phyloP scores from a whole-genome alignment of 2,329 filamentous ascomycete species.

The Fusarium zealandicum region DNA sequence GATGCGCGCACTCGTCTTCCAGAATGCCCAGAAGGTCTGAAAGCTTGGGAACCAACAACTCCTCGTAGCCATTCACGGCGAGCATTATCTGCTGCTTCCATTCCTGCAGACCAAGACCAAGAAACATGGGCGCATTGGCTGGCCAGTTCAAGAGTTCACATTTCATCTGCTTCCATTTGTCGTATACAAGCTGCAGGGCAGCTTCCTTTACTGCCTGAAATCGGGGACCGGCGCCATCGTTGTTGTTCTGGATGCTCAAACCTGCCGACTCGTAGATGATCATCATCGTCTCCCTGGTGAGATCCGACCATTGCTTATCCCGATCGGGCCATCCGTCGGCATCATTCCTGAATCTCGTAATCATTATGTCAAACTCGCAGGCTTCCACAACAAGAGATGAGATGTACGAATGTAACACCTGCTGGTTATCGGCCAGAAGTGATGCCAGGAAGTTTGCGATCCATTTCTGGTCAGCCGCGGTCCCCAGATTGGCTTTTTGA shows the following conservation, averaged over 20 bases:
- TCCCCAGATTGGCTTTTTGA: background rate
- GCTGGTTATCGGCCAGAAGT: background rate
- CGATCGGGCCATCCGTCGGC: background rate
- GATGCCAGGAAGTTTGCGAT: constrained; percentile 1
- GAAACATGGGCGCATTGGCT: constrained; percentile 8
- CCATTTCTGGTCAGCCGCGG: background rate
- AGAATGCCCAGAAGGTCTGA: constrained; percentile 22
- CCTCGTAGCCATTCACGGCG: constrained; percentile 1
- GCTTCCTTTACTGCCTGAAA: background rate
- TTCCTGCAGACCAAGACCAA: background rate
- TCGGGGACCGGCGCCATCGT: background rate
- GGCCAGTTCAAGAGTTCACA: background rate
- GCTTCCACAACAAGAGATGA: constrained; percentile 28
- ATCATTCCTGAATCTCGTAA: constrained; percentile 15
- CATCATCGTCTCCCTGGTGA: constrained; percentile 7
- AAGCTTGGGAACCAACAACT: constrained; percentile 26
- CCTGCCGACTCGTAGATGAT: constrained; percentile 21
- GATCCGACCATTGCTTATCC: background rate
- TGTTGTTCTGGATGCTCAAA: background rate
- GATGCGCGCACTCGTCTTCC: constrained; percentile 24
- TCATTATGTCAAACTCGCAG: constrained; percentile 23
- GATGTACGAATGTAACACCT: constrained; percentile 28
- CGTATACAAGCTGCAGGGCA: background rate
- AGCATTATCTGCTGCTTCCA: background rate
- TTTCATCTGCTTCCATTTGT: background rate